Evolutionary conservation across 202 grass and related monocot species (phyloP), one percentile per base, ranked within the genome.

Genomic region (Zizania palustris): DNA sequence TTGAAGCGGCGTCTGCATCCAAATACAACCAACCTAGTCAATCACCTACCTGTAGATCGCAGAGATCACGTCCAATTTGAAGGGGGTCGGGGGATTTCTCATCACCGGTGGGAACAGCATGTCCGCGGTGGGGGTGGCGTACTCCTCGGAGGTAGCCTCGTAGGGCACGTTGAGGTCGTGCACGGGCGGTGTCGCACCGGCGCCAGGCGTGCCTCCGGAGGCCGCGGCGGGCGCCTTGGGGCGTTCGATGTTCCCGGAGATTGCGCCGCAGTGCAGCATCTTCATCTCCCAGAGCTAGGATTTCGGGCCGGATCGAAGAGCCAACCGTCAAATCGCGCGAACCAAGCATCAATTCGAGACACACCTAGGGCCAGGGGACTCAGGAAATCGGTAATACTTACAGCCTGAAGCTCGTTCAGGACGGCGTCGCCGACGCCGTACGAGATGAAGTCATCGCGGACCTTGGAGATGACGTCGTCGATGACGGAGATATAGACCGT

Each of bases 91-190:
- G 20, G 72, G 53, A 81, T 74, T 73, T 20, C 82, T 88, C 65
- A 28, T 28, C 28, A 93, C 91, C 65, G 88, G 93, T 55, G 93
- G 93, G 74, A 97, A 97, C 64, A 97, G 69, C 84, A 97, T 97
- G 72, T 97, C 91, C 5, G 93, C 93, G 3, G 88, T 97, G 45
- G 91, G 95, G 18, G 96, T 99, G 83, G 93, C 89, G 60, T 96
- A 99, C 83, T 99, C 96, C 92, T 99, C 96, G 3, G 85, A 78
- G 45, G 87, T 93, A 4, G 83, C 96, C 72, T 92, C 87, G 63
- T 99, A 99, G 18, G 92, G 96, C 36, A 99, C 96, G 51, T 96
- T 99, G 60, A 99, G 92, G 79, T 93, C 96, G 53, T 96, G 96
- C 39, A 99, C 78, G 0, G 96, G 85, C 22, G 85, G 86, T 7